Evolutionary conservation across 192 early-diverging fungal genomes (phyloP), one percentile per base, ranked within the genome.

Genomic region (Ambispora gerdemannii): DNA sequence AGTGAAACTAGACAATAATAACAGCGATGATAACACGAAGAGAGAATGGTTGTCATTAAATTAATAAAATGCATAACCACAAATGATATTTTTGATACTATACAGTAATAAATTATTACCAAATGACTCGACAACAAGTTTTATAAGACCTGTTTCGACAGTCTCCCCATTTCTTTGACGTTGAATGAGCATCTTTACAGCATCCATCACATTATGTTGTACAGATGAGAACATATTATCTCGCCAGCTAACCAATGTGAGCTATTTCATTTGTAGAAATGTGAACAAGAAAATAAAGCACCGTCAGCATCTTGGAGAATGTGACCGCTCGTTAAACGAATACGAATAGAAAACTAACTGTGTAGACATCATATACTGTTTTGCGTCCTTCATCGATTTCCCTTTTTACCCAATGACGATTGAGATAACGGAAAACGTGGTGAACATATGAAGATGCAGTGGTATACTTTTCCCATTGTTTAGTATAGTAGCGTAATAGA

Each of bases 391-490:
- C 97, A 38, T 96, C 94, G 60, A 95, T 90, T 80, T 96, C 93
- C 72, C 97, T 84, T 78, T 92, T 95, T 50, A 98, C 92, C 97
- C 97, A 99, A 77, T 95, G 91, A 35, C 95, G 88, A 79, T 99
- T 99, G 56, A 99, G 83, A 76, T 99, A 99, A 15, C 82, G 81
- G 72, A 98, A 97, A 55, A 96, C 83, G 74, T 97, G 92, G 77
- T 98, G 87, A 56, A 98, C 88, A 70, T 86, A 88, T 58, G 83
- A 84, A 22, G 91, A 86, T 4, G 93, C 91, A n/a, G 85, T 82
- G 13, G 93, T 96, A 74, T 91, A 99, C 75, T 90, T 86, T 43
- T 79, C 79, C 97, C 97, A 99, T 75, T 96, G 87, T 50, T 78
- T 80, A 55, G 91, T 93, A 78, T 98, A 98, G 71, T 89, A 97